Percentiles rank a stretch among this genome's conserved stretches.
Evolutionary conservation across 2,329 filamentous ascomycete species (phyloP).

Genomic region (Fusarium concolor): DNA sequence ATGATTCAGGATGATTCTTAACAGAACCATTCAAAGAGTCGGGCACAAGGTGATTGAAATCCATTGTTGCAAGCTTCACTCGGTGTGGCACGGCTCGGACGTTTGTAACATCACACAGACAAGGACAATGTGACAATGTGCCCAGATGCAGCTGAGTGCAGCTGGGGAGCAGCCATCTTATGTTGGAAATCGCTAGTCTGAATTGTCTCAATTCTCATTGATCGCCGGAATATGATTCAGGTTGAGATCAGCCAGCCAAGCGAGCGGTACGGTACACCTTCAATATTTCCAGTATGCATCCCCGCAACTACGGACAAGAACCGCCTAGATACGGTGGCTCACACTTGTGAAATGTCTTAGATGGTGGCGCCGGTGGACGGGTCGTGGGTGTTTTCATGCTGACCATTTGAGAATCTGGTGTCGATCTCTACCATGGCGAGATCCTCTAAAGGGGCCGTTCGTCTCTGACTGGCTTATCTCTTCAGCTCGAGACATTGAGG

Average conservation of each 20-base stretch:
- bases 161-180: slow-evolving; percentile 31
- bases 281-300: slow-evolving; percentile 28
- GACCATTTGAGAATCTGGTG: slow-evolving; percentile 1
- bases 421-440: slow-evolving; percentile 28
- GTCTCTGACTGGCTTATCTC: slow-evolving; percentile 9
- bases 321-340: slow-evolving; percentile 15
- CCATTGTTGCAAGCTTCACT: slow-evolving; percentile 37
- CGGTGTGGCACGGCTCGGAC: neutral
- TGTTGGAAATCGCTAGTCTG: slow-evolving; percentile 10
- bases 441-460: slow-evolving; percentile 2
- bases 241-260: neutral
- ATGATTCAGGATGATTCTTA: slow-evolving; percentile 27
- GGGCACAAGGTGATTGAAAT: slow-evolving; percentile 41
- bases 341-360: slow-evolving; percentile 39
- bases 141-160: neutral
- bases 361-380: slow-evolving; percentile 13
- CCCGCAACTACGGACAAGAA: slow-evolving; percentile 1
- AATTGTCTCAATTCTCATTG: slow-evolving; percentile 28
- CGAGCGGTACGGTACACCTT: slow-evolving; percentile 1
- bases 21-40: slow-evolving; percentile 23
- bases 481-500: slow-evolving; percentile 22
- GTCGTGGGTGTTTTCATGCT: slow-evolving; percentile 20
- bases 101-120: slow-evolving; percentile 7
- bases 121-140: neutral
- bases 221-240: slow-evolving; percentile 1